Percentiles rank a stretch among this genome's conserved stretches.
phyloP scores from a whole-genome alignment of 2,329 filamentous ascomycete genomes.

The Tolypocladium endophyticum region DNA sequence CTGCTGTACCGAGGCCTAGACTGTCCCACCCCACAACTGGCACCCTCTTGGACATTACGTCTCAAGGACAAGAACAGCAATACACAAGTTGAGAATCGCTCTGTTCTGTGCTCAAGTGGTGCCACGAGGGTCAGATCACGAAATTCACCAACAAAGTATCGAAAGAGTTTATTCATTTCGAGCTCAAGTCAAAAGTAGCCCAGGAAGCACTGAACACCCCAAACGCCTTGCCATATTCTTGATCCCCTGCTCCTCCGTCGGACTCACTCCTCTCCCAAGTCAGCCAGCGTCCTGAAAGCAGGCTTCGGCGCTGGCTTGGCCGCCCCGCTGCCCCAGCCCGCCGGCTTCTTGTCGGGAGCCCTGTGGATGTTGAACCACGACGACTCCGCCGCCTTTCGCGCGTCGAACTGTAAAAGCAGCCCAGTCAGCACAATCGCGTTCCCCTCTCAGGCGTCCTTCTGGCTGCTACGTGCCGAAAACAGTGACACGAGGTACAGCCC shows the following conservation, averaged over 20 bases:
- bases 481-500: constrained; percentile 52
- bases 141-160: neutral
- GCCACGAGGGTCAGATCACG: neutral
- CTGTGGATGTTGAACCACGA: constrained; percentile 48
- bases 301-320: constrained; percentile 21
- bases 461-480: constrained; percentile 39
- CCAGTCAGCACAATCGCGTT: constrained; percentile 11
- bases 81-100: no score
- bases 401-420: constrained; percentile 38
- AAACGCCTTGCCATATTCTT: neutral
- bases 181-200: neutral
- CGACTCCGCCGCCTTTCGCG: constrained; percentile 48
- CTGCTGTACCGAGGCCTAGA: no score
- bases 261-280: constrained; percentile 25
- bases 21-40: no score
- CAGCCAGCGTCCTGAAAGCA: constrained; percentile 42
- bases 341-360: constrained; percentile 1
- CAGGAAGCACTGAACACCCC: neutral
- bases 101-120: no score
- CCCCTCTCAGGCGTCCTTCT: constrained; percentile 3
- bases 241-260: neutral
- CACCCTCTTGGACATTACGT: no score
- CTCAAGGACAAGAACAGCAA: neutral
- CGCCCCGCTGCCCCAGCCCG: constrained; percentile 9
- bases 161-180: neutral